These are phyloP conservation scores for Ananas comosus DNA, from an alignment of 176 grass and related monocot genomes.

Conservation along the genomic window DNA sequence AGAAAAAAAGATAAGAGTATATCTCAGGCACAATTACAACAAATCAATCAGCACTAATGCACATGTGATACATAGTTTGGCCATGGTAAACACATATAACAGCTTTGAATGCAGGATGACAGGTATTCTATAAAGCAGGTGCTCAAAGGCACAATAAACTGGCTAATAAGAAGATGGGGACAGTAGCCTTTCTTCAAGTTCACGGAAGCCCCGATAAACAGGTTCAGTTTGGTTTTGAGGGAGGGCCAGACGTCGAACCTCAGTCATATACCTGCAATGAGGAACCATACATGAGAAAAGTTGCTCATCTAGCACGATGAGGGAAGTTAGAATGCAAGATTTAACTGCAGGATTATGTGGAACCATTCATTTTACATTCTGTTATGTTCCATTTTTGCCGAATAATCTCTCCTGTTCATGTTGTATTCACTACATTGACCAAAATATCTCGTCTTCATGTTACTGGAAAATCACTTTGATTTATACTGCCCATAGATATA, in stretches of 20 bases:
- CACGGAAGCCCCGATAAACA: conserved; percentile 68
- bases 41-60: too few species aligned
- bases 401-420: too few species aligned
- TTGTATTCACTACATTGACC: too few species aligned
- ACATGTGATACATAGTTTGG: too few species aligned
- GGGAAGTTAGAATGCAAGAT: neutral
- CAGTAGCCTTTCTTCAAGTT: conserved; percentile 71
- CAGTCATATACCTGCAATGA: conserved; percentile 72
- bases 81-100: too few species aligned
- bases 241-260: conserved; percentile 67
- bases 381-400: neutral
- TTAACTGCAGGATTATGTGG: neutral
- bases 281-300: neutral
- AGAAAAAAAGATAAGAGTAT: too few species aligned
- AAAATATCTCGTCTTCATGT: too few species aligned
- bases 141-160: neutral
- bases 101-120: too few species aligned
- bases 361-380: neutral
- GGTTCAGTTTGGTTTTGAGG: conserved; percentile 67
- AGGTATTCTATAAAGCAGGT: too few species aligned
- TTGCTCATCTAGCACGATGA: conserved; percentile 1
- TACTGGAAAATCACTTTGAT: too few species aligned
- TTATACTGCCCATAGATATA: too few species aligned
- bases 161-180: conserved; percentile 34
- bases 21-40: too few species aligned